Conservation (phyloP, 805 yeast genomes). For the Metschnikowia koreensis region DNA sequence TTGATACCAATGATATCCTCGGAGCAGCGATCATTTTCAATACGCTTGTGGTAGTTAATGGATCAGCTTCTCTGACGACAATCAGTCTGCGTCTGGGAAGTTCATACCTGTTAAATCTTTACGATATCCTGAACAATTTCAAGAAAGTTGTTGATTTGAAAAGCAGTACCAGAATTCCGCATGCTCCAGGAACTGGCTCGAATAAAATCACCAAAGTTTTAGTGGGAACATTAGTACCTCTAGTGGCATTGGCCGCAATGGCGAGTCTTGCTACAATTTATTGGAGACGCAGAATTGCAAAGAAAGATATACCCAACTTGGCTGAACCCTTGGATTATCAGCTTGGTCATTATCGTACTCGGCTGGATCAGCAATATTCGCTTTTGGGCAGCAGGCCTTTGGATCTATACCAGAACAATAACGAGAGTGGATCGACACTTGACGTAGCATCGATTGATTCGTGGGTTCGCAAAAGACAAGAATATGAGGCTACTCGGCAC, state of each 20-base stretch:
- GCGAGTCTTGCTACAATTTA: slow-evolving; percentile 3
- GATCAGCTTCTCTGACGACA: slow-evolving; percentile 3
- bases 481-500: slow-evolving; percentile 33
- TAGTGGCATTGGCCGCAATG: slow-evolving; percentile 21
- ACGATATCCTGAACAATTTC: slow-evolving; percentile 35
- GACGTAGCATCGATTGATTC: slow-evolving; percentile 51
- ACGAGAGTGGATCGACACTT: slow-evolving; percentile 37
- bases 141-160: slow-evolving; percentile 28
- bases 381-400: slow-evolving; percentile 13
- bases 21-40: slow-evolving; percentile 56
- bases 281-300: slow-evolving; percentile 9
- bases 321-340: slow-evolving; percentile 16
- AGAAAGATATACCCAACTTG: slow-evolving; percentile 6
- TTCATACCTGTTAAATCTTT: slow-evolving; percentile 39
- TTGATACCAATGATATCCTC: slow-evolving; percentile 27
- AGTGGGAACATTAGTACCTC: slow-evolving; percentile 39
- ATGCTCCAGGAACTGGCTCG: slow-evolving; percentile 21
- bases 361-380: slow-evolving; percentile 16
- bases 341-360: slow-evolving; percentile 17
- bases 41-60: slow-evolving; percentile 45
- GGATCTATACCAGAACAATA: slow-evolving; percentile 13
- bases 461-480: slow-evolving; percentile 51
- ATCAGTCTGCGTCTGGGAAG: slow-evolving; percentile 3
- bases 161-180: slow-evolving; percentile 15
- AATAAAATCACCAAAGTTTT: slow-evolving; percentile 26